Evolutionary conservation across 73 alveolate genomes (phyloP), one percentile per base, ranked within the genome.

Genomic region (Paramecium biaurelia): DNA sequence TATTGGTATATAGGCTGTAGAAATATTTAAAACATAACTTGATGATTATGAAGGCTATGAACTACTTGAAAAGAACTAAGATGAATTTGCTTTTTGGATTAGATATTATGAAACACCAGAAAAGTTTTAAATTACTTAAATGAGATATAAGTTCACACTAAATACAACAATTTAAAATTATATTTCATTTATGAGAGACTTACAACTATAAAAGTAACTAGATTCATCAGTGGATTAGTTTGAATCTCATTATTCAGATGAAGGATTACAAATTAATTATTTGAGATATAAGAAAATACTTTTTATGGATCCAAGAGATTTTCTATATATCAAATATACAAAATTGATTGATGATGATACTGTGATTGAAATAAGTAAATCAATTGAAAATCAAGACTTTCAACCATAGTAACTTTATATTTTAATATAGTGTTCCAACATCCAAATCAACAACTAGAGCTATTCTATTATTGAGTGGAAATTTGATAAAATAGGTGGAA

Each of bases 221-320:
- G 90, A 79, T 42, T 23, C 34, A 2, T 79, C 90, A 10, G 56
- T 79, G 21, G 70, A 41, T 79, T 21, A 28, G 24, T 79, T 30
- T 45, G 90, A 79, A 79, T 38, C 45, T 34, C 86, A 72, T 35
- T 37, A 12, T 72, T 34, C 56, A 34, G 28, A 32, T 20, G 86
- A 37, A 14, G 18, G 45, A 28, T 30, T 32, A 21, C 58, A 72
- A 7, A 72, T 72, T 18, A 72, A 72, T 37, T 79, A 79, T 30
- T 45, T 79, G 20, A 79, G 90, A 53, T 79, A 79, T 45, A 79
- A 79, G 49, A 79, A 79, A 79, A 79, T 79, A 41, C 56, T 79
- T 30, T 79, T 79, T 79, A 79, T 79, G 90, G 90, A 79, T 45
- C 90, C 90, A 43, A 79, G 90, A 45, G 90, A 79, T 47, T 79